A percentile compares a stretch with the other conserved stretches of the same genome.
These are phyloP conservation scores for Mikania micrantha DNA, from an alignment of 129 eudicot genomes.

Conservation along the genomic window DNA sequence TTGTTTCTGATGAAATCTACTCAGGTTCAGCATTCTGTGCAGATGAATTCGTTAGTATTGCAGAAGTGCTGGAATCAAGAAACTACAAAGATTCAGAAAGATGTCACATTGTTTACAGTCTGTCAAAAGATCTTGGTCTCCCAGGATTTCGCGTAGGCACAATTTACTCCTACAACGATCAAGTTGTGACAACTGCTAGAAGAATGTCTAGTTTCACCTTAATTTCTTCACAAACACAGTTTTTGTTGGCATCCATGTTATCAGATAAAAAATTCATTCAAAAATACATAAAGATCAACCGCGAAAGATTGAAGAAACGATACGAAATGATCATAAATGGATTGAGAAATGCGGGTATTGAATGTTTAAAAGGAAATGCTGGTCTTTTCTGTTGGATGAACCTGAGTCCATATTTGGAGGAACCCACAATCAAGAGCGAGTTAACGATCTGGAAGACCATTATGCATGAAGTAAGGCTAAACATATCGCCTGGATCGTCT, in stretches of 20 bases:
- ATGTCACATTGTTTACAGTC: conserved; percentile 85
- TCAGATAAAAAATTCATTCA: conserved; percentile 54
- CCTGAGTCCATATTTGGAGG: conserved; percentile 52
- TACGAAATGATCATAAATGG: conserved; percentile 69
- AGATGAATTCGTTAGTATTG: conserved; percentile 64
- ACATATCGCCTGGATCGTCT: conserved; percentile 86
- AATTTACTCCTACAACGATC: conserved; percentile 77
- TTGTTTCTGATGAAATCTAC: conserved; percentile 89
- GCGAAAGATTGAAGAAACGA: conserved; percentile 57
- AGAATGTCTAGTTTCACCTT: conserved; percentile 93
- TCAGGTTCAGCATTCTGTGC: conserved; percentile 74
- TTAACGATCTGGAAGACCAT: conserved; percentile 58
- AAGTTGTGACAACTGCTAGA: conserved; percentile 76
- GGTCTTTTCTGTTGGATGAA: conserved; percentile 98
- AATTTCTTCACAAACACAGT: conserved; percentile 90
- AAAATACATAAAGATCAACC: conserved; percentile 56
- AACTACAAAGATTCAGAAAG: conserved; percentile 57
- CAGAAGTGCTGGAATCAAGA: conserved; percentile 60
- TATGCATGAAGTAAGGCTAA: conserved; percentile 57
- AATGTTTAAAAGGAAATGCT: conserved; percentile 77
- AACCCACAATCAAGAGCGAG: conserved; percentile 45
- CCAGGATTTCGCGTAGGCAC: conserved; percentile 92
- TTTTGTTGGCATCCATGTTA: conserved; percentile 72
- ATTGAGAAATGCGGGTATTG: conserved; percentile 59
- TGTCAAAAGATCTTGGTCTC: conserved; percentile 87